These are phyloP conservation scores for Clavispora phyllophila DNA, from an alignment of 805 yeast genomes.

Conservation along the genomic window DNA sequence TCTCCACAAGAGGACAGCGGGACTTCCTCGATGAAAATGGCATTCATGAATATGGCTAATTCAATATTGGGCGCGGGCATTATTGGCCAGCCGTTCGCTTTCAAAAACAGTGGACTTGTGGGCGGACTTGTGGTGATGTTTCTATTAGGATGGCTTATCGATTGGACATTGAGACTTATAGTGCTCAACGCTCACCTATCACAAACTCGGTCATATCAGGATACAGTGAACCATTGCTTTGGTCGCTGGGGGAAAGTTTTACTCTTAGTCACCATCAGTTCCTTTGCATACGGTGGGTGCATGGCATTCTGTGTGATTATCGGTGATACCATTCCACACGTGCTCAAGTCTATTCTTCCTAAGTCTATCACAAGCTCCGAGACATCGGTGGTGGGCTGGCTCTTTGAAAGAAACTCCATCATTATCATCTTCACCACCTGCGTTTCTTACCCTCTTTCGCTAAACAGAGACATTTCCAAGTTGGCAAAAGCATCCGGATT, in stretches of 20 bases:
- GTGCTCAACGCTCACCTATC: slow-evolving; percentile 77
- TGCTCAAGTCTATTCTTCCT: slow-evolving; percentile 62
- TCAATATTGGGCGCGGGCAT: slow-evolving; percentile 94
- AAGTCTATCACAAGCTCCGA: slow-evolving; percentile 25
- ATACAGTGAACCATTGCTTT: slow-evolving; percentile 72
- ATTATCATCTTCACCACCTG: slow-evolving; percentile 65
- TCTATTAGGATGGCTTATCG: slow-evolving; percentile 64
- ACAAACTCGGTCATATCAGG: slow-evolving; percentile 77
- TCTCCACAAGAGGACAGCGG: slow-evolving; percentile 15
- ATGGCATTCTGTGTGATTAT: slow-evolving; percentile 92
- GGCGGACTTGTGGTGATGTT: slow-evolving; percentile 66
- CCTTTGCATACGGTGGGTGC: slow-evolving; percentile 92
- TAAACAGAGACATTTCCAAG: slow-evolving; percentile 75
- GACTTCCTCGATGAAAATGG: slow-evolving; percentile 59
- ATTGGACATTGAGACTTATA: slow-evolving; percentile 80
- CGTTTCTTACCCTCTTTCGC: slow-evolving; percentile 77
- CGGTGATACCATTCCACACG: slow-evolving; percentile 94
- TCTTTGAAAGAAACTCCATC: slow-evolving; percentile 64
- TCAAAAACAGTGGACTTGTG: slow-evolving; percentile 70
- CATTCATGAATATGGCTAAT: slow-evolving; percentile 96
- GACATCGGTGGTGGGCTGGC: slow-evolving; percentile 36
- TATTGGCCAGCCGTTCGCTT: slow-evolving; percentile 89
- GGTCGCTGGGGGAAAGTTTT: slow-evolving; percentile 66
- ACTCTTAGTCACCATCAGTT: slow-evolving; percentile 71
- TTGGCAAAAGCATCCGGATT: slow-evolving; percentile 83